These are phyloP conservation scores for Pleurotus giganteus DNA, from an alignment of 768 basidiomycete species.

Conservation along the genomic window DNA sequence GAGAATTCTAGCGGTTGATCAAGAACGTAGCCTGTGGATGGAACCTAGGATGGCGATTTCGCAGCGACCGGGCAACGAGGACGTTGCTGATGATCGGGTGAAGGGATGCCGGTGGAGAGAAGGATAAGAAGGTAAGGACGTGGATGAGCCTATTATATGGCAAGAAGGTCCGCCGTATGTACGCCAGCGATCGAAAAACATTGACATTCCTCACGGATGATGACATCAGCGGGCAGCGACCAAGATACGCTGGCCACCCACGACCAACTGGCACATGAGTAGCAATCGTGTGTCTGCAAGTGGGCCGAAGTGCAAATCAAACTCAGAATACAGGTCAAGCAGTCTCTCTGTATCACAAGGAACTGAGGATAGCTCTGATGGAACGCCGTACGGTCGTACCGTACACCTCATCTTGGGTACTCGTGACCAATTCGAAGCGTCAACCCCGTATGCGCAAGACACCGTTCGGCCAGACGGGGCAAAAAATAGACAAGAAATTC, in stretches of 20 bases:
- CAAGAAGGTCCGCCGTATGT: neutral
- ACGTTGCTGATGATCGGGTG: neutral
- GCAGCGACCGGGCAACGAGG: neutral
- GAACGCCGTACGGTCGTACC: neutral
- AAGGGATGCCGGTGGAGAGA: neutral
- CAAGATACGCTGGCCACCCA: no score
- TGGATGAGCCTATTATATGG: neutral
- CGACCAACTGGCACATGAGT: neutral
- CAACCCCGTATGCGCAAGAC: neutral
- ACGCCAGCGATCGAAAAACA: no score
- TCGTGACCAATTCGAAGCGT: slow-evolving; percentile 2
- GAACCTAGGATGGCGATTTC: no score
- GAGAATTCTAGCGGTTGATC: no score
- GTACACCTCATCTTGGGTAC: slow-evolving; percentile 1
- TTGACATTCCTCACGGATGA: neutral
- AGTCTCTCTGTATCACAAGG: neutral
- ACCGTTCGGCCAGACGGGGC: neutral
- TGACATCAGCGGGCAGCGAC: neutral
- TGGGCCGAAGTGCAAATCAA: neutral
- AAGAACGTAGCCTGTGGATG: no score
- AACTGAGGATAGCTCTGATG: neutral
- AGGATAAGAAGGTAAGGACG: neutral
- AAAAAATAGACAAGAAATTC: neutral
- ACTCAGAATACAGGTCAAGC: neutral
- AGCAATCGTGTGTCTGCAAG: neutral